phyloP scores from a whole-genome alignment of 345 rosid genomes.

The Carallia pectinifolia region DNA sequence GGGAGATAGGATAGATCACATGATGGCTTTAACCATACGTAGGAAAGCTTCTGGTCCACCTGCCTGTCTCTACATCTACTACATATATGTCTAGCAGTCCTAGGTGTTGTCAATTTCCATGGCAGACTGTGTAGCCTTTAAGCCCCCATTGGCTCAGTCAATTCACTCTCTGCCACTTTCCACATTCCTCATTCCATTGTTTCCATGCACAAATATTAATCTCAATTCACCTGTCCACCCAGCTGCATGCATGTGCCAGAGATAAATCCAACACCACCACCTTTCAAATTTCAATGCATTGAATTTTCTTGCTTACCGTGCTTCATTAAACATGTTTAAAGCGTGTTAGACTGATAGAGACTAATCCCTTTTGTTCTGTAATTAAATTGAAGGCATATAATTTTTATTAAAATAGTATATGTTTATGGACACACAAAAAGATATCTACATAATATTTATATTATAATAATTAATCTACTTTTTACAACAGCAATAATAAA shows the following conservation, averaged over 20 bases:
- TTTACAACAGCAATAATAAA: no score
- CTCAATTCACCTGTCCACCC: conserved; percentile 18
- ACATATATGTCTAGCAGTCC: conserved; percentile 16
- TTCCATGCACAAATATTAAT: conserved; percentile 6
- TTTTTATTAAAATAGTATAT: no score
- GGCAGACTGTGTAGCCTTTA: conserved; percentile 14
- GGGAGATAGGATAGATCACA: conserved; percentile 13
- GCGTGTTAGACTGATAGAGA: conserved; percentile 3
- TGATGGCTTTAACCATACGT: conserved; percentile 11
- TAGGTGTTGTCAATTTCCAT: conserved; percentile 23
- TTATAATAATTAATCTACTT: no score
- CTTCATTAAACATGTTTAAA: neutral
- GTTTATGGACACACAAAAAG: no score
- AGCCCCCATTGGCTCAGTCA: neutral
- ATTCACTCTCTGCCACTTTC: conserved; percentile 11
- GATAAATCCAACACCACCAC: neutral
- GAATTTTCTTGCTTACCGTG: neutral
- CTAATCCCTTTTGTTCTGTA: neutral
- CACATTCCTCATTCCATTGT: conserved; percentile 27
- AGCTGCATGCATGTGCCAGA: conserved; percentile 3
- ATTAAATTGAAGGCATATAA: no score
- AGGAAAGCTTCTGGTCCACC: conserved; percentile 19
- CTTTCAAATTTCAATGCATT: neutral
- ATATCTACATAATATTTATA: no score
- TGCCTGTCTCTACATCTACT: conserved; percentile 4